Percentiles rank a stretch among this genome's conserved stretches.
Evolutionary conservation across 148 eudicot species (phyloP).

Genomic region (Vaccinium macrocarpon): DNA sequence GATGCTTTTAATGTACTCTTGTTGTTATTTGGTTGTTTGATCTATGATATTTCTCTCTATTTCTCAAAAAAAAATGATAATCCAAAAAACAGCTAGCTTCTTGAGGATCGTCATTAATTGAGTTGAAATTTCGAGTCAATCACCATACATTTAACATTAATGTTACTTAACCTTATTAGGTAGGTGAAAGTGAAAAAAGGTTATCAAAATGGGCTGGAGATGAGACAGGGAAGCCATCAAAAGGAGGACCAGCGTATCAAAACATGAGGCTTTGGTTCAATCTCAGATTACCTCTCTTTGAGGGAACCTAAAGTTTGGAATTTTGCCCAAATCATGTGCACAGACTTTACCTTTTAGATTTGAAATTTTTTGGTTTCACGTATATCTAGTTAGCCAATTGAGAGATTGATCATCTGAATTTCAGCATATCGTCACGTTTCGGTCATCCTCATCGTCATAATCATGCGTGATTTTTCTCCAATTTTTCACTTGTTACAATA

Average conservation of each 20-base stretch:
- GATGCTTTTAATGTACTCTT: too few relatives aligned
- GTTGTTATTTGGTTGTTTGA: too few relatives aligned
- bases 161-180: neutral
- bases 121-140: constrained; percentile 10
- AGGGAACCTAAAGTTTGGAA: constrained; percentile 18
- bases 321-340: constrained; percentile 14
- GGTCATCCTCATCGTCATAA: neutral
- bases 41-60: too few relatives aligned
- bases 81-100: neutral
- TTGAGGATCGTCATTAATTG: constrained; percentile 7
- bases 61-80: too few relatives aligned
- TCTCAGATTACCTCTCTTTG: constrained; percentile 20
- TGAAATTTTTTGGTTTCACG: neutral
- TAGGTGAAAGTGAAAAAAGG: neutral
- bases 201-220: neutral
- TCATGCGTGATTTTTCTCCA: neutral
- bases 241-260: neutral
- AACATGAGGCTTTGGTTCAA: constrained; percentile 16
- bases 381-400: neutral
- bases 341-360: neutral
- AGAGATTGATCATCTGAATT: neutral
- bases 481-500: neutral
- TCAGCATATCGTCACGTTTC: neutral
- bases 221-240: neutral
- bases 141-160: constrained; percentile 14